Base-by-base conservation (phyloP, 2,329 filamentous ascomycete genomes). In the Colletotrichum tabaci region DNA sequence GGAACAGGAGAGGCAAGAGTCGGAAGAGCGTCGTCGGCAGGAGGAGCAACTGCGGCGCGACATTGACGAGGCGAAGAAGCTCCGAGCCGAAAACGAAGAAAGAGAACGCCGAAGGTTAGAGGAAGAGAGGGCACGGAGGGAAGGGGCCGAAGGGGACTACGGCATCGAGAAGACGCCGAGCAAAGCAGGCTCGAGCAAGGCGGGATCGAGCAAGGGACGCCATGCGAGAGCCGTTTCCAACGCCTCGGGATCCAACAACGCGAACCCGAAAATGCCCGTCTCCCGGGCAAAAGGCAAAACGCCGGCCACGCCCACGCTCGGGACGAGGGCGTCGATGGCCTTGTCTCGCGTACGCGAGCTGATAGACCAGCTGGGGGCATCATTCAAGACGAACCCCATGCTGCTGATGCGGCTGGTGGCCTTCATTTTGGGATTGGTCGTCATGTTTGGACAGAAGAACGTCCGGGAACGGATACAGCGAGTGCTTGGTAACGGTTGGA, bases 341-440 rank as follows among this genome's bases (percentile, higher is more conserved):
- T 79, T 91, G 68, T 77, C 81, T 38, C 90, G 88, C 72, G 75
- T 92, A 57, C 83, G 85, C 42, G 81, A 80, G 40, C 75, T 89
- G 21, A 79, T 92, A 23, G 86, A 88, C 73, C 84, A 85, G 72
- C 80, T 90, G 70, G 84, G 85, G 3, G 77, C 77, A 38, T 85
- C 84, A 0, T 82, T 91, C 42, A 86, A 85, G 76, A 82, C 86
- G n/a, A 90, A 90, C 72, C 90, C 90, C 0, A 82, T 86, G 75
- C 72, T 89, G 46, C 78, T 92, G 65, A 80, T 90, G 76, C 86
- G 89, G 70, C 90, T 94, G 5, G 76, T 98, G 61, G 88, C 95
- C 18, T 98, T 98, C 78, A 80, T 98, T 30, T 83, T 95, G 47
- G 93, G 94, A 2, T 87, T 99, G 72, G 78, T 97, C 40, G 82